phyloP scores from a whole-genome alignment of 2,329 filamentous ascomycete species.

The Pyrenophora graminea region DNA sequence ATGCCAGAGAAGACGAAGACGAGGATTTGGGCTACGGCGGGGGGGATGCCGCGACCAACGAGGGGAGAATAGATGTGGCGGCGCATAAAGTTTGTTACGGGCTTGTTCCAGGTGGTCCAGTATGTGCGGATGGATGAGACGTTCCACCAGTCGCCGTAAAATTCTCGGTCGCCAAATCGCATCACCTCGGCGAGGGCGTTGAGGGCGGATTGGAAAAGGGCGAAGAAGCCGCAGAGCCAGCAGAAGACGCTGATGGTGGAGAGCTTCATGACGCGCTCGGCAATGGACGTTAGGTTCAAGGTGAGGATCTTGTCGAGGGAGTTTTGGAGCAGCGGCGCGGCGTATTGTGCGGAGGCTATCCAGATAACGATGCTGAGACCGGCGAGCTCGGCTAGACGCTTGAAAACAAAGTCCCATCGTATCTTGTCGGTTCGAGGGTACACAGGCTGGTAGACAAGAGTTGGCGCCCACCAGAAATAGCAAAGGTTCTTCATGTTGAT shows the following conservation, averaged over 20 bases:
- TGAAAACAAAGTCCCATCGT: slow-evolving; percentile 85
- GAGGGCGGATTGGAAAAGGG: slow-evolving; percentile 88
- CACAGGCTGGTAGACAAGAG: slow-evolving; percentile 92
- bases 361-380: slow-evolving; percentile 88
- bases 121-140: slow-evolving; percentile 76
- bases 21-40: slow-evolving; percentile 69
- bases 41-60: slow-evolving; percentile 79
- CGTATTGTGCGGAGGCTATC: slow-evolving; percentile 93
- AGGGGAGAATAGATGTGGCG: slow-evolving; percentile 90
- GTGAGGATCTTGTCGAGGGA: slow-evolving; percentile 84
- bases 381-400: slow-evolving; percentile 77
- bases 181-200: slow-evolving; percentile 91
- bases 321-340: slow-evolving; percentile 84
- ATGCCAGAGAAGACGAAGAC: slow-evolving; percentile 90
- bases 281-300: slow-evolving; percentile 77
- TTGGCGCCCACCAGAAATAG: slow-evolving; percentile 99
- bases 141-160: slow-evolving; percentile 99
- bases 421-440: slow-evolving; percentile 84
- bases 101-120: slow-evolving; percentile 97
- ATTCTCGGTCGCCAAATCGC: slow-evolving; percentile 88
- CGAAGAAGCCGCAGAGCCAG: slow-evolving; percentile 97
- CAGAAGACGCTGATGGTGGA: slow-evolving; percentile 94
- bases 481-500: slow-evolving; percentile 84
- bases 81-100: slow-evolving; percentile 95
- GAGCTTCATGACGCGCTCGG: slow-evolving; percentile 90